Percentiles rank a stretch among this genome's conserved stretches.
Conservation (phyloP, 441 rosid genomes). For the Dalechampia spathulata region DNA sequence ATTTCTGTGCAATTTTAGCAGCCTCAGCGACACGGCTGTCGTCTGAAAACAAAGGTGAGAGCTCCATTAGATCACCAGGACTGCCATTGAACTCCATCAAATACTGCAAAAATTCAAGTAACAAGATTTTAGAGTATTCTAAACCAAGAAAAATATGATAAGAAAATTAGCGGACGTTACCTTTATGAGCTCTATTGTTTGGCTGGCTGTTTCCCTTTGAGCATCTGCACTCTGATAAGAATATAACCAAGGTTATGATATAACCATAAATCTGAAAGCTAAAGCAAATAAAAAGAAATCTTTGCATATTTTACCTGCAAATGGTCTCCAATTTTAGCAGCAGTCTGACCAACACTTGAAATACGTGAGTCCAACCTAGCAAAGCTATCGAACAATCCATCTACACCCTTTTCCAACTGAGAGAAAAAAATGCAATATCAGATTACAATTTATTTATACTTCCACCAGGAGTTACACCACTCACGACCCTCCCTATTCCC, state of each 20-base stretch:
- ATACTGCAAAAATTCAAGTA: slow-evolving; percentile 53
- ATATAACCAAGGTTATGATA: slow-evolving; percentile 15
- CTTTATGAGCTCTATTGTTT: slow-evolving; percentile 97
- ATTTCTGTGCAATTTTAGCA: slow-evolving; percentile 93
- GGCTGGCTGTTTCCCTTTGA: slow-evolving; percentile 98
- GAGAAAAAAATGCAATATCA: slow-evolving; percentile 3
- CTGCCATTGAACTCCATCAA: slow-evolving; percentile 98
- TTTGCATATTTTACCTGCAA: slow-evolving; percentile 56
- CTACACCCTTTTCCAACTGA: slow-evolving; percentile 96
- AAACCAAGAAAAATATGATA: slow-evolving; percentile 7
- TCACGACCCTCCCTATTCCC: neutral
- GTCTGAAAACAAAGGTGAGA: slow-evolving; percentile 96
- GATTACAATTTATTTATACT: too few species aligned
- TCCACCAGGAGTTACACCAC: too few species aligned
- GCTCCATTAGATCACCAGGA: slow-evolving; percentile 99
- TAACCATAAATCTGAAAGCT: slow-evolving; percentile 2
- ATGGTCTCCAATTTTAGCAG: slow-evolving; percentile 99
- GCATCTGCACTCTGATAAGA: slow-evolving; percentile 95
- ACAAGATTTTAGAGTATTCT: slow-evolving; percentile 17
- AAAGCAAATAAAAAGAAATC: slow-evolving; percentile 6
- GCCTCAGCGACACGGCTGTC: slow-evolving; percentile 99
- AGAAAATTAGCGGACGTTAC: slow-evolving; percentile 30
- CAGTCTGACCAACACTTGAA: slow-evolving; percentile 99
- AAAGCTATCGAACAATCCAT: slow-evolving; percentile 95
- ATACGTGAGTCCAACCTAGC: slow-evolving; percentile 98